Percentiles rank a stretch among this genome's conserved stretches.
Evolutionary conservation across 2,329 filamentous ascomycete species (phyloP).

Genomic region (Scortechinia acanthostroma): DNA sequence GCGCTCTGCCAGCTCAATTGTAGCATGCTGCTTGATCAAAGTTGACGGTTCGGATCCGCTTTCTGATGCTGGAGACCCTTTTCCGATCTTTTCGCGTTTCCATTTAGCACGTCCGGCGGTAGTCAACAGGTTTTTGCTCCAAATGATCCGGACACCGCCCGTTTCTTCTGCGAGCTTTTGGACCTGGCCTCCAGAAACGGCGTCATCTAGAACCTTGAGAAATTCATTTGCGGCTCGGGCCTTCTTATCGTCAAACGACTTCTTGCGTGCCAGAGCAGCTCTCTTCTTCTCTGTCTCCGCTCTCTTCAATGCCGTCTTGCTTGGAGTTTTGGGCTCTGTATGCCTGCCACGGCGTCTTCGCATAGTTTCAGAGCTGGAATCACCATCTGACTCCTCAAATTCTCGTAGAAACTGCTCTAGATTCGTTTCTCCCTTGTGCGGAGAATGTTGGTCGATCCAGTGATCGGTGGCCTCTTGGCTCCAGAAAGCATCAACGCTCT

Average conservation of each 20-base stretch:
- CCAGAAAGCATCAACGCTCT: slow-evolving; percentile 29
- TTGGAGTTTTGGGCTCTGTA: slow-evolving; percentile 7
- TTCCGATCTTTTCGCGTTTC: neutral
- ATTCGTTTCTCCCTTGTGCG: slow-evolving; percentile 7
- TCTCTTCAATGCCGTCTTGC: slow-evolving; percentile 3
- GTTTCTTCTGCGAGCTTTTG: slow-evolving; percentile 23
- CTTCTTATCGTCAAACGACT: slow-evolving; percentile 29
- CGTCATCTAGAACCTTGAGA: slow-evolving; percentile 32
- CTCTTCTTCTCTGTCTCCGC: slow-evolving; percentile 13
- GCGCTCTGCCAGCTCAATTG: neutral
- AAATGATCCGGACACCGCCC: slow-evolving; percentile 37
- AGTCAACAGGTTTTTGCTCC: slow-evolving; percentile 39
- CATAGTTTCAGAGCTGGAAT: neutral
- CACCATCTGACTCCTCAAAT: neutral
- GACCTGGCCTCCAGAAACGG: slow-evolving; percentile 29
- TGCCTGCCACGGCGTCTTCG: slow-evolving; percentile 3
- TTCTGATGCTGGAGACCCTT: neutral
- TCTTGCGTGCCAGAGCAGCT: slow-evolving; percentile 7
- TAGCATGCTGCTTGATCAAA: neutral
- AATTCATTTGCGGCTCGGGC: slow-evolving; percentile 32
- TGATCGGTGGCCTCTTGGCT: slow-evolving; percentile 22
- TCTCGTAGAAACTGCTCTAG: neutral
- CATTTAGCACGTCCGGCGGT: slow-evolving; percentile 28
- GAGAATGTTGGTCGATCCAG: slow-evolving; percentile 30
- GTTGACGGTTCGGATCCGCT: neutral